phyloP scores from a whole-genome alignment of 2,329 filamentous ascomycete genomes.

The Aspergillus fijiensis region DNA sequence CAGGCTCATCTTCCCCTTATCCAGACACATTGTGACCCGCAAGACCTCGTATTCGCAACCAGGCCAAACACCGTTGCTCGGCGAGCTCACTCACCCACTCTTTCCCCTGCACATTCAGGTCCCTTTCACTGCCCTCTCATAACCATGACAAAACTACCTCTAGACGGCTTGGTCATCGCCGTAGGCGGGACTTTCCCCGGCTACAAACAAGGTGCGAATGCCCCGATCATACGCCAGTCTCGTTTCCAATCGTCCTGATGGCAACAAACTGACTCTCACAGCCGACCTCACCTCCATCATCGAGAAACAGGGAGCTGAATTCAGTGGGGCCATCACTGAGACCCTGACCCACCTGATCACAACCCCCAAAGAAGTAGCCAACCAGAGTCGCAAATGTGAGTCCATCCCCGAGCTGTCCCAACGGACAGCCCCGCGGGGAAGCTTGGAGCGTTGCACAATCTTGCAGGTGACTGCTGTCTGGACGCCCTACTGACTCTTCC shows the following conservation, averaged over 20 bases:
- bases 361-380: constrained; percentile 38
- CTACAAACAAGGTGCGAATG: constrained; percentile 49
- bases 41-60: not conserved
- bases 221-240: not conserved
- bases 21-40: not conserved
- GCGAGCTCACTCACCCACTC: not conserved
- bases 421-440: not conserved
- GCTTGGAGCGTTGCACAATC: constrained; percentile 1
- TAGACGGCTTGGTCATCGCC: constrained; percentile 47
- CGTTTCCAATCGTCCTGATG: not conserved
- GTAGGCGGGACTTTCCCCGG: constrained; percentile 62
- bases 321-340: constrained; percentile 29
- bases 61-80: not conserved
- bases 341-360: constrained; percentile 42
- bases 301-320: constrained; percentile 35
- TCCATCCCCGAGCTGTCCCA: not conserved
- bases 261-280: constrained; percentile 6
- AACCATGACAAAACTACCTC: constrained; percentile 16
- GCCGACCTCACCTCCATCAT: constrained; percentile 26
- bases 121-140: not conserved
- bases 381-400: constrained; percentile 37
- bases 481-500: constrained; percentile 36
- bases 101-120: not conserved
- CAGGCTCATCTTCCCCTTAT: not conserved
- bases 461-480: constrained; percentile 29